Percentiles rank a stretch among this genome's conserved stretches.
Evolutionary conservation across 306 rosid genomes (phyloP).

Genomic region (Arachis stenosperma): DNA sequence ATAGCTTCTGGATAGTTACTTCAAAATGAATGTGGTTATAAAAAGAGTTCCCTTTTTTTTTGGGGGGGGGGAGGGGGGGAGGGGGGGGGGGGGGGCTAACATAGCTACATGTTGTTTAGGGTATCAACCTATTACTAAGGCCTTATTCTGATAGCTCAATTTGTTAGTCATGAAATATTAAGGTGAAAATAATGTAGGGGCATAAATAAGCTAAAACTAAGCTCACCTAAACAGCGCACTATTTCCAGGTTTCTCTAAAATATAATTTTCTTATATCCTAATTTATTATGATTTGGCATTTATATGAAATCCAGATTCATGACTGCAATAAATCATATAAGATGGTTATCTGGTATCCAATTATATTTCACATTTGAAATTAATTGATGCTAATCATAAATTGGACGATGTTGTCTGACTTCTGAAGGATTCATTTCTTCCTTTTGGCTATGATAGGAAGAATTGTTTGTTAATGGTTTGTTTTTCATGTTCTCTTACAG

Average conservation of each 20-base stretch:
- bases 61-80: too few species aligned
- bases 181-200: background rate
- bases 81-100: background rate
- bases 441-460: slow-evolving; percentile 30
- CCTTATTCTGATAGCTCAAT: background rate
- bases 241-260: background rate
- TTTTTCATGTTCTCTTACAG: slow-evolving; percentile 54
- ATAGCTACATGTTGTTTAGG: background rate
- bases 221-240: background rate
- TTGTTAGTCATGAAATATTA: background rate
- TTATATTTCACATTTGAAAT: slow-evolving; percentile 29
- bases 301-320: background rate
- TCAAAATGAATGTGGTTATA: background rate
- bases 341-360: background rate
- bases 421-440: slow-evolving; percentile 10
- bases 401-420: slow-evolving; percentile 29
- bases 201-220: background rate
- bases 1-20: background rate
- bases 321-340: slow-evolving; percentile 6
- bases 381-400: slow-evolving; percentile 24
- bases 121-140: background rate
- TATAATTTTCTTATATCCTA: background rate
- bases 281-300: slow-evolving; percentile 4
- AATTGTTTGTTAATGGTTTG: background rate
- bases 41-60: too few species aligned